Evolutionary conservation across 768 basidiomycete genomes (phyloP), one percentile per base, ranked within the genome.

Genomic region (Tylopilus vinaceipallidus): DNA sequence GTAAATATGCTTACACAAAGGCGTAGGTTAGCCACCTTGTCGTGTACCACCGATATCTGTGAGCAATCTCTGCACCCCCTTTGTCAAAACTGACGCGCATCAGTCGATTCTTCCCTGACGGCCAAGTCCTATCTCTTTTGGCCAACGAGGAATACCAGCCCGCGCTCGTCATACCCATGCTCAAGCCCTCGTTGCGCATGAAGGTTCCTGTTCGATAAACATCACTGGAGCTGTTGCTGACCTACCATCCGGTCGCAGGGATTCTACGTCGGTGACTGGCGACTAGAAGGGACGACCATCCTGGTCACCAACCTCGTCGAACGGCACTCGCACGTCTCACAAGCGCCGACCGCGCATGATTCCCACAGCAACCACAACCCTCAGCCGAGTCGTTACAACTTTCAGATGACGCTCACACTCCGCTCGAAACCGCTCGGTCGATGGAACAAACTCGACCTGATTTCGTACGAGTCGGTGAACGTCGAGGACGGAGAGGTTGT

Each of bases 41-140:
- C 60, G 95, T 91, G 6, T 97, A 95, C 67, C 90, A 95, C 61
- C 89, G 94, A 27, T 95, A 91, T 67, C 76, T 97, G 84, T 89
- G 56, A 67, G 86, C 58, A 8, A 7, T n/a, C 17, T 38, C 26
- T 20, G 5, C 23, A 26, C 26, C 30, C 19, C 23, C 42, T 52
- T n/a, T 37, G 6, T 22, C 30, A 26, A 37, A 5, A 3, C 34
- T 55, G 33, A 63, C 41, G 12, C 41, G 12, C 47, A 26, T 1
- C 58, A 91, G 89, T 38, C 90, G 94, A 23, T 95, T 95, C 73
- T 87, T 87, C 57, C 84, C 91, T 0, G 81, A 90, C 54, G 94
- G 94, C 2, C 79, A 82, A 61, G 94, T 95, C 4, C 77, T 95
- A 8, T 93, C 91, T 20, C 77, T 94, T 3, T 78, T 95, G 14